Percentiles rank a stretch among this genome's conserved stretches.
Evolutionary conservation across 148 eudicot species (phyloP).

Genomic region (Drosera capensis): DNA sequence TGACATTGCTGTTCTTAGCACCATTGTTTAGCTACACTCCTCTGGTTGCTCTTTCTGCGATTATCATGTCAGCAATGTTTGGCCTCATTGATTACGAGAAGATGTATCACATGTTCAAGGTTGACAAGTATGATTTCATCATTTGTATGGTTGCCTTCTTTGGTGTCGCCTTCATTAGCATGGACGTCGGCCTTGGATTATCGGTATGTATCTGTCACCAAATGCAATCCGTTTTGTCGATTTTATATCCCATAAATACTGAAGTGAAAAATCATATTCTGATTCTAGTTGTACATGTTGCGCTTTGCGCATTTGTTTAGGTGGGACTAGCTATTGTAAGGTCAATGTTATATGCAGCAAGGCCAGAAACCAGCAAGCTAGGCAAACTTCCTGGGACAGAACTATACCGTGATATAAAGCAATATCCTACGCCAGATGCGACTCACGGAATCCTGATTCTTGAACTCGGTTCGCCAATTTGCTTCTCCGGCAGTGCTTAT

Average conservation of each 20-base stretch:
- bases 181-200: slow-evolving; percentile 75
- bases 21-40: slow-evolving; percentile 87
- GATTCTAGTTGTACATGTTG: background rate
- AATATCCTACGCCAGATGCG: slow-evolving; percentile 40
- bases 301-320: slow-evolving; percentile 14
- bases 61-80: slow-evolving; percentile 84
- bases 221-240: background rate
- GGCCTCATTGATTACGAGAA: slow-evolving; percentile 65
- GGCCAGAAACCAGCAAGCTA: slow-evolving; percentile 66
- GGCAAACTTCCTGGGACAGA: slow-evolving; percentile 39
- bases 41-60: slow-evolving; percentile 70
- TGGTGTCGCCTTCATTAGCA: slow-evolving; percentile 72
- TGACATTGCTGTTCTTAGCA: slow-evolving; percentile 60
- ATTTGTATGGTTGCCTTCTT: slow-evolving; percentile 75
- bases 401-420: slow-evolving; percentile 57
- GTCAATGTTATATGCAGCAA: slow-evolving; percentile 61
- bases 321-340: slow-evolving; percentile 44
- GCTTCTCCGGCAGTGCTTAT: slow-evolving; percentile 53
- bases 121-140: slow-evolving; percentile 72
- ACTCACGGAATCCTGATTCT: slow-evolving; percentile 42
- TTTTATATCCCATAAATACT: background rate
- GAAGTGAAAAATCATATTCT: background rate
- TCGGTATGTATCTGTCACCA: slow-evolving; percentile 29
- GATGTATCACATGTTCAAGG: slow-evolving; percentile 41
- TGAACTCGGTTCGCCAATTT: slow-evolving; percentile 74